These are phyloP conservation scores for Penicillium samsonianum DNA, from an alignment of 495 filamentous ascomycete genomes.

Conservation along the genomic window DNA sequence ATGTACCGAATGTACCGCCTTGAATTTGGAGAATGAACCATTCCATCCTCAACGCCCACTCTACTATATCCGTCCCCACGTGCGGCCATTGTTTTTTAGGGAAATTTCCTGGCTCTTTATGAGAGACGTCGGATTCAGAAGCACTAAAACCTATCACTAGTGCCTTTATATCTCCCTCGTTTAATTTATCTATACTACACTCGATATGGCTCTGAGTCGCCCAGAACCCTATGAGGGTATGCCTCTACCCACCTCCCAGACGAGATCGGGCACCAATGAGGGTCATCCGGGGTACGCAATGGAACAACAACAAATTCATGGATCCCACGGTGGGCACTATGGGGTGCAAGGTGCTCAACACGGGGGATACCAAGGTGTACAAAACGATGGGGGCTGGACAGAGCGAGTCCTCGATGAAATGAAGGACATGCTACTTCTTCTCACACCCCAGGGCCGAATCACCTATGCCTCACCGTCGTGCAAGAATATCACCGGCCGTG, in stretches of 20 bases:
- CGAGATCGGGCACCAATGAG: constrained; percentile 17
- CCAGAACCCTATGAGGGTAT: constrained; percentile 17
- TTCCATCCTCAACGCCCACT: neutral
- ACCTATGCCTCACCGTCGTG: constrained; percentile 81
- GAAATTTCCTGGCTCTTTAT: neutral
- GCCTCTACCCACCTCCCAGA: constrained; percentile 13
- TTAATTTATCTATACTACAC: neutral
- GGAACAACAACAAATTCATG: constrained; percentile 22
- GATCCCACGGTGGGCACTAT: constrained; percentile 46
- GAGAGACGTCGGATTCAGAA: neutral
- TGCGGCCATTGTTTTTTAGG: neutral
- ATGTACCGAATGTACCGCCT: neutral
- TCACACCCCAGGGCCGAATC: constrained; percentile 81
- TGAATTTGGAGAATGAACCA: constrained; percentile 1
- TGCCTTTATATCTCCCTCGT: neutral
- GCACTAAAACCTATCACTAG: neutral
- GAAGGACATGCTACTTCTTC: constrained; percentile 83
- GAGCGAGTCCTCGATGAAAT: constrained; percentile 87
- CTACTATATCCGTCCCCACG: neutral
- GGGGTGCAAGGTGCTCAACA: constrained; percentile 48
- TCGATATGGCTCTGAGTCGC: constrained; percentile 23
- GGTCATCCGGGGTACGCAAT: constrained; percentile 17
- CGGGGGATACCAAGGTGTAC: constrained; percentile 71
- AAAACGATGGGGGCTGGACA: constrained; percentile 85
- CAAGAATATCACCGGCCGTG: constrained; percentile 75